Base-by-base conservation (phyloP, 108 stramenopile genomes). In the Fragilariopsis cylindrus region DNA sequence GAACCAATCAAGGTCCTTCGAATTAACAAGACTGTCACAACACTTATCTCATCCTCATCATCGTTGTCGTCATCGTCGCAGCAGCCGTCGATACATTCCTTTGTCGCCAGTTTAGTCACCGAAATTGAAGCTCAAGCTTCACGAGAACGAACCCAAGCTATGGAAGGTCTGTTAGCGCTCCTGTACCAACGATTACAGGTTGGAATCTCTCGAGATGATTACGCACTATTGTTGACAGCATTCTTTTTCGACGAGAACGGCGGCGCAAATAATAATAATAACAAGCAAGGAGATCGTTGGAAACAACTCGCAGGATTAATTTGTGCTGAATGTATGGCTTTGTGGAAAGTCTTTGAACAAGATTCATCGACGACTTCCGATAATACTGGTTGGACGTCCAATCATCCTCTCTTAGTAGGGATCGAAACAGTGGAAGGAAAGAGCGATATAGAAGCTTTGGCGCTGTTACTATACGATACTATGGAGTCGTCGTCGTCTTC, bases 101-200 rank as follows among this genome's bases (percentile, higher is more conserved):
- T 47, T 30, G 15, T 48, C 3, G 64, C 48, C 5, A 52, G 67
- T 5, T 50, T 74, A 6, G 15, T 65, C 8, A 58, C 53, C 40
- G 55, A 57, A 41, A 6, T 48, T 15, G 53, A 5, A 40, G 53
- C 41, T 11, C 79, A 76, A 43, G 49, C 66, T 19, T 19, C 39
- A 15, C n/a, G 68, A 76, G 82, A 83, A 65, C 76, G 84, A 47
- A 62, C 64, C 8, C 85, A 84, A 73, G 86, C 90, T 30, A 57
- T 85, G 63, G 90, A 91, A 48, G 80, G 82, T 8, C 70, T 91
- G 47, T 64, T 87, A 30, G 76, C 83, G 7, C 56, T 88, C 39
- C 48, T 86, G 46, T 91, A 91, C 48, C 75, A 87, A 55, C 76
- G 86, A 18, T 75, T 88, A 44, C 78, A 85, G 7, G 83, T 79